Base-by-base conservation (phyloP, 805 yeast genomes). In the Metschnikowia similis region DNA sequence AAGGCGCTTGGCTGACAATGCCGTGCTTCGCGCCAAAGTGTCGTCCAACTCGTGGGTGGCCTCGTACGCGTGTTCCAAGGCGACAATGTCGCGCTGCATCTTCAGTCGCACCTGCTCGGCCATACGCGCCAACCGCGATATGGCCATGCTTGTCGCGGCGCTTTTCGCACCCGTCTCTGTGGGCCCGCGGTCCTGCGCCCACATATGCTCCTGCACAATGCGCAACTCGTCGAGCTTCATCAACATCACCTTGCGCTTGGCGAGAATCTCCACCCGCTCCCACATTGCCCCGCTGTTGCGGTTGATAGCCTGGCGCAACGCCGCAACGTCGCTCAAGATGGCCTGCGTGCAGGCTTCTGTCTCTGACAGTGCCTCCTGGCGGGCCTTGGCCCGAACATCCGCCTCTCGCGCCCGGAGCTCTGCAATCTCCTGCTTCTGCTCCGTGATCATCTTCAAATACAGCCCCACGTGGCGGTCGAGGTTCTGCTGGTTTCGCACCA, bases 401-500 rank as follows among this genome's bases (percentile, higher is more conserved):
- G 66, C 56, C 60, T 84, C 88, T 46, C 89, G 72, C 0, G 64
- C 63, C 55, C 87, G 70, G 47, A 89, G 71, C 52, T 82, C 86
- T 47, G 80, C 87, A 50, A 89, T 88, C 62, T 85, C 90, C 49
- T 74, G 78, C 56, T 82, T 81, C 61, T 87, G 96, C 59, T 87
- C 90, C 2, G 90, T 81, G 35, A 89, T 89, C 85, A 87, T 85
- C 66, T 84, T 84, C 61, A 88, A 69, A 61, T 89, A 90, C 3
- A 91, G 84, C 0, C 94, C 89, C 40, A 89, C 91, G 67, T 89
- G 96, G 39, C 92, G 73, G 61, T 85, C 88, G 53, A 90, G 74
- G 50, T 82, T 84, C 47, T 83, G 89, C 53, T 82, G 83, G 62
- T 90, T 90, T 53, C 94, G 68, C 2, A 80, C 75, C 2, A 87